A percentile compares a stretch with the other conserved stretches of the same genome.
Evolutionary conservation across 2,329 filamentous ascomycete species (phyloP).

Genomic region (Lachnellula arida): DNA sequence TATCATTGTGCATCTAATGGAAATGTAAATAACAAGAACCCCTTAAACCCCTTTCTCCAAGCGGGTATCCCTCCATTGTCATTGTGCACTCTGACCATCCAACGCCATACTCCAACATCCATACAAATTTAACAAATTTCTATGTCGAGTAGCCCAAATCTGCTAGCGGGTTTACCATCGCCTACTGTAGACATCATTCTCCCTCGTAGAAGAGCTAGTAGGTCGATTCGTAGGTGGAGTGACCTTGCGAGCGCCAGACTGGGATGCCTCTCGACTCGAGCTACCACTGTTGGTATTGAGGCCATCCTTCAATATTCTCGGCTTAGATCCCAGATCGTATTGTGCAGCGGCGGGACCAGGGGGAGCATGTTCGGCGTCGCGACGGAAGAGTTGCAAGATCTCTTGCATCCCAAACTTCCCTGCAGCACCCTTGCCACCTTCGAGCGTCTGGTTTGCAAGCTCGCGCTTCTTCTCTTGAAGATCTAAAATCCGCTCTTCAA

Average conservation of each 20-base stretch:
- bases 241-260: slow-evolving; percentile 16
- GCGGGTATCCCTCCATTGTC: not conserved
- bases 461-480: slow-evolving; percentile 91
- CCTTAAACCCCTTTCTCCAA: not conserved
- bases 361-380: slow-evolving; percentile 30
- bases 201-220: slow-evolving; percentile 13
- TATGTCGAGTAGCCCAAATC: not conserved
- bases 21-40: not conserved
- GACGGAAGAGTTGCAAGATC: slow-evolving; percentile 76
- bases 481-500: slow-evolving; percentile 92
- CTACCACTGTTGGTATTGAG: slow-evolving; percentile 7
- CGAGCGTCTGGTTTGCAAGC: slow-evolving; percentile 87
- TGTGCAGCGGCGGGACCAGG: slow-evolving; percentile 7
- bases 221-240: slow-evolving; percentile 14
- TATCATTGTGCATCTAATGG: not conserved
- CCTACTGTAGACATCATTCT: slow-evolving; percentile 31
- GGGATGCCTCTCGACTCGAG: slow-evolving; percentile 16
- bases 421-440: slow-evolving; percentile 67
- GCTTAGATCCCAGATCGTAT: slow-evolving; percentile 25
- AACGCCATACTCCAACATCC: slow-evolving; percentile 1
- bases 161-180: slow-evolving; percentile 22
- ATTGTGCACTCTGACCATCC: not conserved
- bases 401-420: slow-evolving; percentile 89
- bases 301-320: slow-evolving; percentile 27
- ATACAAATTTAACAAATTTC: not conserved